Conservation (phyloP, 352 stramenopile species). For the Phytopythium sindhum region DNA sequence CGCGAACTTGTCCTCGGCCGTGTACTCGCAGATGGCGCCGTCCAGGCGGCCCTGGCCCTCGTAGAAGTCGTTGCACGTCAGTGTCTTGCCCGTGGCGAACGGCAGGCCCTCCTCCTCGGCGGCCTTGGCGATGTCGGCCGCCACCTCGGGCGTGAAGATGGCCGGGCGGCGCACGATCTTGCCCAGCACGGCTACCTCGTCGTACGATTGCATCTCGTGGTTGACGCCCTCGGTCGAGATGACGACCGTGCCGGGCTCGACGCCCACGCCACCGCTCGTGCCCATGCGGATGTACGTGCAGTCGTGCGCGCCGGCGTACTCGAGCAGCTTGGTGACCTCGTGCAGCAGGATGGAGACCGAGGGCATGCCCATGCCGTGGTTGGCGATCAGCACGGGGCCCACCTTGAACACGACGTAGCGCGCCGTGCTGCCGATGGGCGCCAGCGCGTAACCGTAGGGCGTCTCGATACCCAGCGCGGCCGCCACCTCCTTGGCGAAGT, state of each 20-base stretch:
- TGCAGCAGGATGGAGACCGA: conserved; percentile 82
- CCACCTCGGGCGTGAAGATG: conserved; percentile 51
- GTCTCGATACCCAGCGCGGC: conserved; percentile 49
- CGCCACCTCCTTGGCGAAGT: conserved; percentile 58
- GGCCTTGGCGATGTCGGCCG: conserved; percentile 44
- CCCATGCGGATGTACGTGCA: conserved; percentile 78
- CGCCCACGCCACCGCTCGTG: conserved; percentile 72
- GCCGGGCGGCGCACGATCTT: conserved; percentile 46
- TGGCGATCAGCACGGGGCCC: conserved; percentile 70
- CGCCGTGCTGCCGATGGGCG: conserved; percentile 61
- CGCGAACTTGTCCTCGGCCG: conserved; percentile 68
- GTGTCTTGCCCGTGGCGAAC: conserved; percentile 75
- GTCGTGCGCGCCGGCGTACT: conserved; percentile 58
- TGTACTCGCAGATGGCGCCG: conserved; percentile 78
- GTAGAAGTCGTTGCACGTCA: conserved; percentile 86
- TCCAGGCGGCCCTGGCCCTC: conserved; percentile 81
- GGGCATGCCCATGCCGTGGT: conserved; percentile 80
- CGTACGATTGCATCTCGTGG: conserved; percentile 65
- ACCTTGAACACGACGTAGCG: conserved; percentile 84
- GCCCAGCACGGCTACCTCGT: conserved; percentile 64
- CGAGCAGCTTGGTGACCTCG: conserved; percentile 81
- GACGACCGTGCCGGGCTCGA: conserved; percentile 76
- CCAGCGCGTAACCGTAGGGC: conserved; percentile 60
- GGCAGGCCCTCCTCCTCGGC: conserved; percentile 48
- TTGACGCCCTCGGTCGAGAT: conserved; percentile 83